Base-by-base conservation (phyloP, 371 early-diverging fungal genomes). In the Circinella umbellata region DNA sequence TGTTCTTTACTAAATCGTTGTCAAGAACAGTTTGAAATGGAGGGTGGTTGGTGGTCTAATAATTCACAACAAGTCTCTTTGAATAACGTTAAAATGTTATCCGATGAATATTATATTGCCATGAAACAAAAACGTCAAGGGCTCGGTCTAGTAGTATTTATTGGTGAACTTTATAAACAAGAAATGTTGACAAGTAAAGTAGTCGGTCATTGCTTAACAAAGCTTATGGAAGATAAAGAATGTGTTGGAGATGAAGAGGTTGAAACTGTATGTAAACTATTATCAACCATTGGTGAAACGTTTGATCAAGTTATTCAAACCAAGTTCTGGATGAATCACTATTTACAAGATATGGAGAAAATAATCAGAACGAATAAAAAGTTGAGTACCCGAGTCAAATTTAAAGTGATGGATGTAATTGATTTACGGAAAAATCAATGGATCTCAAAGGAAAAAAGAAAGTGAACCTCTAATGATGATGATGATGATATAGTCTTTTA, bases 161-260 rank as follows among this genome's bases (percentile, higher is more conserved):
- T 99, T 73, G 97, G 98, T 76, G 97, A 98, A 80, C 86, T 99
- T 59, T 99, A 93, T 91, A 93, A 94, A 83, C 79, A 87, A 60
- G 77, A 84, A 48, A 91, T 99, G 88, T 81, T 99, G 70, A 91
- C 94, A 7, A 92, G 93, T 69, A 91, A 91, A 76, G 94, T 98
- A 64, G 95, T 99, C 89, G 92, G 93, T 75, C 82, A 86, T 74
- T 96, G 97, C 77, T 83, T 98, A 72, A 81, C 79, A 63, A 85
- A 86, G 53, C 86, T 99, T 64, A 82, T 94, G 72, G 71, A 76
- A 65, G 89, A 93, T 71, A 81, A 87, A 64, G 75, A 80, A 66
- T 84, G 90, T n/a, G 93, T 94, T 42, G 97, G 94, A 63, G 98
- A 97, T 75, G 98, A 96, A 79, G 97, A 96, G 71, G 86, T 91